Evolutionary conservation across 2,329 filamentous ascomycete genomes (phyloP).

Genomic region (Fusarium clavum): DNA sequence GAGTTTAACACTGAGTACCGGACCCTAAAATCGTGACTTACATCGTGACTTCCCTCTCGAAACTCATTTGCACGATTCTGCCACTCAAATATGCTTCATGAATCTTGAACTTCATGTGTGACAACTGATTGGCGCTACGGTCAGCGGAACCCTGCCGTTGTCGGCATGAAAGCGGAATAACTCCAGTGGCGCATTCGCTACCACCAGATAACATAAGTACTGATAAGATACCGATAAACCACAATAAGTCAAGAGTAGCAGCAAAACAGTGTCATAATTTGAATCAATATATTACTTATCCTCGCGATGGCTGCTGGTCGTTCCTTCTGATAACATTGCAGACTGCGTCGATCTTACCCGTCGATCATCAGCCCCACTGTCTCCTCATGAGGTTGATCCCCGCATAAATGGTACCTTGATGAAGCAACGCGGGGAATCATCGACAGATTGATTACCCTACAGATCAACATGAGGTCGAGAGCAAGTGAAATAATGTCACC

Average conservation of each 20-base stretch:
- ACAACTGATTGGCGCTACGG: background rate
- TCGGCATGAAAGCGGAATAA: background rate
- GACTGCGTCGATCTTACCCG: background rate
- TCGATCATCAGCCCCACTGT: background rate
- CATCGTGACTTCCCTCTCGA: background rate
- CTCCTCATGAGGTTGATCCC: background rate
- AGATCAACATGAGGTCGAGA: background rate
- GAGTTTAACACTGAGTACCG: no score
- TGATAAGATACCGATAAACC: background rate
- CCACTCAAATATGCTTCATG: background rate
- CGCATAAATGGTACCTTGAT: background rate
- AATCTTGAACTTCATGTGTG: background rate
- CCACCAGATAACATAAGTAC: background rate
- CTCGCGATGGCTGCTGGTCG: background rate
- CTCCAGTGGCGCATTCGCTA: background rate
- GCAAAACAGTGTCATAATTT: background rate
- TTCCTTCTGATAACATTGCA: background rate
- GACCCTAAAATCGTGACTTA: no score
- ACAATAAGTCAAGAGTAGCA: background rate
- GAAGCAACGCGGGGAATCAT: background rate
- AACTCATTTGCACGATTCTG: background rate
- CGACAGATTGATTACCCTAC: background rate
- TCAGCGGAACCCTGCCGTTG: background rate
- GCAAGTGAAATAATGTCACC: background rate
- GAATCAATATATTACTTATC: background rate